Base-by-base conservation (phyloP, 345 rosid genomes). In the Turritis glabra region DNA sequence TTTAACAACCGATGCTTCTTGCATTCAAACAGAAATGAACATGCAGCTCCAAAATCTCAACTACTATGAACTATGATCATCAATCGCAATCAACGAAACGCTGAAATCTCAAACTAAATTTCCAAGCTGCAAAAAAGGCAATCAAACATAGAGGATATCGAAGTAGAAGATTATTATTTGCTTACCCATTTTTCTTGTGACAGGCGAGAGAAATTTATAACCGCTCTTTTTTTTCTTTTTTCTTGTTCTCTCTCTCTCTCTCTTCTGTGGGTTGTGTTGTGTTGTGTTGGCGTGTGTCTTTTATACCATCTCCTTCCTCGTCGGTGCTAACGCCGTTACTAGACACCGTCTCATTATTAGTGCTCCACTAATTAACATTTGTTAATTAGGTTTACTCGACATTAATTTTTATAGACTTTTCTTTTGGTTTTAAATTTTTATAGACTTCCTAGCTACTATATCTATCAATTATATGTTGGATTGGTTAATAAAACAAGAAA, bases 311-410 rank as follows among this genome's bases (percentile, higher is more conserved):
- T 57, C 44, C 71, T 30, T 48, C 15, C 57, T 60, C 89, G 91
- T 88, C 89, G 88, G 88, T 83, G 89, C 78, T 79, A 64, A 81
- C 90, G 86, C 70, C 72, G 93, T 83, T 79, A 79, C 51, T 69
- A 80, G 44, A 90, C 89, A 80, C 70, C 69, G 82, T 64, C 29
- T 71, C 30, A n/a, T 22, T 59, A 19, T 19, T 56, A 71, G 62
- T 69, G 75, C 53, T 76, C 60, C 35, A 69, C 75, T 61, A 43
- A 13, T 61, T 17, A 64, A 29, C 37, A 48, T 48, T 48, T 67
- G 64, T 56, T 21, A 14, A 14, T 3, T 15, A 2, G 21, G 37
- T 69, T 69, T 33, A 19, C 30, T 27, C 4, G 21, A 32, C 18
- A 67, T 50, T 75, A 67, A 37, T 38, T 13, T 48, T 50, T 51